A percentile compares a stretch with the other conserved stretches of the same genome.
Conservation (phyloP, 1,139 yeast species). For the Geotrichum carabidarum region DNA sequence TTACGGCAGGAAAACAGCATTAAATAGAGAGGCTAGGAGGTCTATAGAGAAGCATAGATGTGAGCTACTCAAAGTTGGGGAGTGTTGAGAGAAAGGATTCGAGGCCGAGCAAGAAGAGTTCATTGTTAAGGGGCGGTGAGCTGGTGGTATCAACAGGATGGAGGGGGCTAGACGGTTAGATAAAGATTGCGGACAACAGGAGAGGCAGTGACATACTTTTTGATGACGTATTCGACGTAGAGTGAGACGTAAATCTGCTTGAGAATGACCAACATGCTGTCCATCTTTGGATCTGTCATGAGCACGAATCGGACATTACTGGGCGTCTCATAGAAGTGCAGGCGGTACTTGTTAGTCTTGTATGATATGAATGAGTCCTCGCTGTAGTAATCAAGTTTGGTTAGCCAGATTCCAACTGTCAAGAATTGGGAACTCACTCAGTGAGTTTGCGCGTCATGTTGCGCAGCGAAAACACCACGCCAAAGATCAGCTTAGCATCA, state of each 20-base stretch:
- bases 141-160: constrained; percentile 37
- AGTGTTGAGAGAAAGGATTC: constrained; percentile 40
- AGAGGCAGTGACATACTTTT: constrained; percentile 42
- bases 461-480: constrained; percentile 76
- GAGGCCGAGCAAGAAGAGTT: constrained; percentile 38
- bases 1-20: no score
- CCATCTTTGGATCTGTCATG: constrained; percentile 62
- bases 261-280: constrained; percentile 55
- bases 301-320: constrained; percentile 72
- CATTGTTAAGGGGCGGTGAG: constrained; percentile 39
- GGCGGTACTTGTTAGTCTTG: constrained; percentile 66
- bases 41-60: not conserved
- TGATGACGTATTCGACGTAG: constrained; percentile 64
- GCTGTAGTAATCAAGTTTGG: not conserved
- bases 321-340: constrained; percentile 76
- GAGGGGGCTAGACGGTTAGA: constrained; percentile 29
- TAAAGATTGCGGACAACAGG: not conserved
- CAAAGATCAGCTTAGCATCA: constrained; percentile 74
- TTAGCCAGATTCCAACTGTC: not conserved
- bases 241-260: constrained; percentile 63
- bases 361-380: constrained; percentile 58
- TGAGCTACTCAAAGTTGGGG: constrained; percentile 32
- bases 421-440: constrained; percentile 11
- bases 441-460: constrained; percentile 61
- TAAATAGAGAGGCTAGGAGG: not conserved